Base-by-base conservation (phyloP, 345 rosid genomes). In the Hibiscus tridactylites region DNA sequence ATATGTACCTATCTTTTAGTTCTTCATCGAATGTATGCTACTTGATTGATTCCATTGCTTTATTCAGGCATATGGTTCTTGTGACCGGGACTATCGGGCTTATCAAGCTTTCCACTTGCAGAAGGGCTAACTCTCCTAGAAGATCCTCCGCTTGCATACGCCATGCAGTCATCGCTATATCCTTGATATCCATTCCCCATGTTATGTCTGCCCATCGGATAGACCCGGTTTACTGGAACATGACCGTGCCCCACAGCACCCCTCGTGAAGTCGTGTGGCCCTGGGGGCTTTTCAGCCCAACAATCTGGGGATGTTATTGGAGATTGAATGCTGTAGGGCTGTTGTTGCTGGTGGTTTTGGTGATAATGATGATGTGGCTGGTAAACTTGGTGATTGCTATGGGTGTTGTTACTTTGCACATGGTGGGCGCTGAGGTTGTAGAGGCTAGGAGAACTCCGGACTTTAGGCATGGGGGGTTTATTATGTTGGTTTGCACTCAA, bases 371-470 rank as follows among this genome's bases (percentile, higher is more conserved):
- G 68, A 33, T 76, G 77, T 9, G 72, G 86, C 71, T 73, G 85
- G 54, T 77, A 61, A 39, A 69, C 29, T 58, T 65, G 64, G 12
- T 70, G 83, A 54, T 44, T 73, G 52, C 52, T 42, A 64, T 64
- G 68, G 50, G 11, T 19, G 17, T 64, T 10, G 13, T 62, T 62
- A 64, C 10, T 73, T 49, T 66, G 75, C 37, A 60, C 75, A 5
- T 66, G 75, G 11, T 19, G 77, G 21, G 63, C n/a, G 35, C 21
- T 74, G 21, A 84, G 83, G 61, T 73, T 81, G 73, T 76, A 76
- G 4, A 93, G 89, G 78, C 81, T 85, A 2, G 96, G 97, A 13
- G 92, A 86, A 74, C 98, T 93, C 0, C 68, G 81, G n/a, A 91
- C 97, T 81, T 62, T 89, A 71, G 75, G 89, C 88, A 93, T 72